A percentile compares a stretch with the other conserved stretches of the same genome.
phyloP scores from a whole-genome alignment of 495 filamentous ascomycete species.

The Margaritispora aquatica region DNA sequence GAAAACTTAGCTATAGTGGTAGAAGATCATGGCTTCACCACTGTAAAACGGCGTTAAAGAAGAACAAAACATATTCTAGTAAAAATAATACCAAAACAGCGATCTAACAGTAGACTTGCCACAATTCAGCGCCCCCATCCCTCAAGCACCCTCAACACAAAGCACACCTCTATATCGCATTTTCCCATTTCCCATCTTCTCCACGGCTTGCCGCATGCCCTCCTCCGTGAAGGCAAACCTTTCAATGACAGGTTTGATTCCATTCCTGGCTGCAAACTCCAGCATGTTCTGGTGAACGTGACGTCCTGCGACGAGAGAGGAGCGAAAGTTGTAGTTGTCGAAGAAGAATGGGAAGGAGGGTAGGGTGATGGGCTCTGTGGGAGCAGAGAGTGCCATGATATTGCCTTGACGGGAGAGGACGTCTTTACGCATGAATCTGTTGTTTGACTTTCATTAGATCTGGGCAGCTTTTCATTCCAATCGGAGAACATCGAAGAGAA shows the following conservation, averaged over 20 bases:
- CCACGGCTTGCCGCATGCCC: slow-evolving; percentile 11
- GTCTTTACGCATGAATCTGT: slow-evolving; percentile 21
- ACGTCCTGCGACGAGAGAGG: slow-evolving; percentile 26
- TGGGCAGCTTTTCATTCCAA: not conserved
- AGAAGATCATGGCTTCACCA: too few species aligned
- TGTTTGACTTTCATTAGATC: not conserved
- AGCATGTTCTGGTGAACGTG: slow-evolving; percentile 16
- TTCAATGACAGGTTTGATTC: slow-evolving; percentile 14
- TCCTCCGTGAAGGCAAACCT: slow-evolving; percentile 12
- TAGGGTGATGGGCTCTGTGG: slow-evolving; percentile 22
- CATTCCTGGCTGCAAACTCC: slow-evolving; percentile 12
- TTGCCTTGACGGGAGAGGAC: slow-evolving; percentile 22
- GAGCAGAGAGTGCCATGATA: slow-evolving; percentile 27
- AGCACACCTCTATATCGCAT: slow-evolving; percentile 22
- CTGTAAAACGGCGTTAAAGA: too few species aligned
- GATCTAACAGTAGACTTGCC: too few species aligned
- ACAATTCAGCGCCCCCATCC: too few species aligned
- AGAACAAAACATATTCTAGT: too few species aligned
- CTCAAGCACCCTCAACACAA: slow-evolving; percentile 1
- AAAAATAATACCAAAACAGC: too few species aligned
- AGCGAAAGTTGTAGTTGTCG: slow-evolving; percentile 28
- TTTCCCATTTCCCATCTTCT: slow-evolving; percentile 8
- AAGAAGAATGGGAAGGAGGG: slow-evolving; percentile 26
- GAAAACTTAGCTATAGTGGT: too few species aligned
- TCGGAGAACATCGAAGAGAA: not conserved